phyloP scores from a whole-genome alignment of 805 yeast species.

The Wickerhamiella alocasiicola region DNA sequence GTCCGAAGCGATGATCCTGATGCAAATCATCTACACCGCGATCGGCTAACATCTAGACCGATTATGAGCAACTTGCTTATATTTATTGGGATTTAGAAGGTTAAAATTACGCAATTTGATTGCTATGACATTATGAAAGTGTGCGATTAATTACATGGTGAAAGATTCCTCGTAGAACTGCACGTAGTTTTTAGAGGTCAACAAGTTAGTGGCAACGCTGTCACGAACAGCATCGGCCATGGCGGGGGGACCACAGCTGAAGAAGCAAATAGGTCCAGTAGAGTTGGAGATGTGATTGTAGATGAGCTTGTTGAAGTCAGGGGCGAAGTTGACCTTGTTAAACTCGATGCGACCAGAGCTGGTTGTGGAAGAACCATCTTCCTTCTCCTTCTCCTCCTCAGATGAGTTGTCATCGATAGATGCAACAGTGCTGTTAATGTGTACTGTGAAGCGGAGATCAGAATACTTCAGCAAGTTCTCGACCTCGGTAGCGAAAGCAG shows the following conservation, averaged over 20 bases:
- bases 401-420: neutral
- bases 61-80: too few species aligned
- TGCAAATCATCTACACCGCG: too few species aligned
- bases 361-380: neutral
- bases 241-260: conserved; percentile 15
- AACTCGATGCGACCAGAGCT: neutral
- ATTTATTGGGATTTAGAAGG: too few species aligned
- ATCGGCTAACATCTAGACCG: too few species aligned
- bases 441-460: conserved; percentile 6
- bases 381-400: conserved; percentile 2
- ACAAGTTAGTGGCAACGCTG: conserved; percentile 11
- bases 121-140: too few species aligned
- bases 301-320: conserved; percentile 7
- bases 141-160: conserved; percentile 12
- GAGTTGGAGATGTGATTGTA: conserved; percentile 3
- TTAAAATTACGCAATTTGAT: too few species aligned
- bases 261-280: conserved; percentile 13
- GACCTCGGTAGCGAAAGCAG: conserved; percentile 37
- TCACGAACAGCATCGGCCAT: conserved; percentile 16
- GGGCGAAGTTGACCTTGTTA: conserved; percentile 1
- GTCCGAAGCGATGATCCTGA: too few species aligned
- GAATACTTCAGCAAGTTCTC: conserved; percentile 18
- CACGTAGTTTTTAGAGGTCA: conserved; percentile 11
- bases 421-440: neutral
- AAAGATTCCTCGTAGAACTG: conserved; percentile 17